Percentiles rank a stretch among this genome's conserved stretches.
These are phyloP conservation scores for Drechslerella dactyloides DNA, from an alignment of 2,329 filamentous ascomycete genomes.

Conservation along the genomic window DNA sequence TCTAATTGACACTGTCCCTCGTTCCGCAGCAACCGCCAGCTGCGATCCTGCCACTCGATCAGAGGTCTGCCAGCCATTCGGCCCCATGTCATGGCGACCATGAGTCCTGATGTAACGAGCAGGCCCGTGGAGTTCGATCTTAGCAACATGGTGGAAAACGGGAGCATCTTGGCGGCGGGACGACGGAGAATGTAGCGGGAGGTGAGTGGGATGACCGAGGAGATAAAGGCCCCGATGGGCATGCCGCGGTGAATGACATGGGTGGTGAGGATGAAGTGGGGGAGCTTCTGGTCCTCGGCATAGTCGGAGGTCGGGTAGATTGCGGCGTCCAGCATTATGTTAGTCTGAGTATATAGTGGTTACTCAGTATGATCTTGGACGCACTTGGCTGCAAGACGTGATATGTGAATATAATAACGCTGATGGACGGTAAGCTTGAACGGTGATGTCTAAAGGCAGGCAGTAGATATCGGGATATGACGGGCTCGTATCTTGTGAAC, in stretches of 20 bases:
- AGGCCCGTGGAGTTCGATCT: slow-evolving; percentile 61
- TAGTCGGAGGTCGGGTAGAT: slow-evolving; percentile 59
- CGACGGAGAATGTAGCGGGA: slow-evolving; percentile 55
- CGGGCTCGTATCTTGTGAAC: no score
- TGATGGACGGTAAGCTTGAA: no score
- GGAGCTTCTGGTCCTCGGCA: slow-evolving; percentile 69
- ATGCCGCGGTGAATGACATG: slow-evolving; percentile 68
- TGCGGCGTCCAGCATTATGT: slow-evolving; percentile 21
- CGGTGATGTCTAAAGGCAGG: no score
- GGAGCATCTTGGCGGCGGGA: slow-evolving; percentile 53
- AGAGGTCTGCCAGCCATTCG: slow-evolving; percentile 66
- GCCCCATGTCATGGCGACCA: slow-evolving; percentile 59
- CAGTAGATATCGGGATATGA: no score
- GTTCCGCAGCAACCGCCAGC: slow-evolving; percentile 68
- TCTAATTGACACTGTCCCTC: slow-evolving; percentile 66
- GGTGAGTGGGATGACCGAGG: slow-evolving; percentile 58
- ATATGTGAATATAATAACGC: no score
- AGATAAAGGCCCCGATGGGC: slow-evolving; percentile 64
- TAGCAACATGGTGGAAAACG: slow-evolving; percentile 58
- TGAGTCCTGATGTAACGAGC: slow-evolving; percentile 60
- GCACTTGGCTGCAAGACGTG: no score
- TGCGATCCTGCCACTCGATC: slow-evolving; percentile 70
- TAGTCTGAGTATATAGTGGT: background rate
- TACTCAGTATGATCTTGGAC: no score
- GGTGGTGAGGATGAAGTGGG: slow-evolving; percentile 65